Evolutionary conservation across 805 yeast species (phyloP).

Genomic region (Starmerella gropengiesseri): DNA sequence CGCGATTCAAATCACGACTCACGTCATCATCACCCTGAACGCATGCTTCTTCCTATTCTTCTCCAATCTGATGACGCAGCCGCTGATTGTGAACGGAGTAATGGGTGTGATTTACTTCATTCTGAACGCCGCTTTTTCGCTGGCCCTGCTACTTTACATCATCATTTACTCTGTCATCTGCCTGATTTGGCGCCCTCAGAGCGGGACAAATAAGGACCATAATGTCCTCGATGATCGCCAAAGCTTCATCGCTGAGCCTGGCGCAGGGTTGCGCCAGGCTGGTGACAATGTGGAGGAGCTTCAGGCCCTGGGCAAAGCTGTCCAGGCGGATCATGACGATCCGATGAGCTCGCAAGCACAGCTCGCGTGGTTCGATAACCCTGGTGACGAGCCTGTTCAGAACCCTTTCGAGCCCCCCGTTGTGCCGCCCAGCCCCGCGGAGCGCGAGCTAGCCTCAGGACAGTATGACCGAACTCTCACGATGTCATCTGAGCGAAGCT

Average conservation of each 20-base stretch:
- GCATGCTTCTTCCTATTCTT: constrained; percentile 79
- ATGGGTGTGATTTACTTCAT: constrained; percentile 90
- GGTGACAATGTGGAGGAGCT: constrained; percentile 33
- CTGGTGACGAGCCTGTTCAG: constrained; percentile 1
- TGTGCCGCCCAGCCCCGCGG: constrained; percentile 9
- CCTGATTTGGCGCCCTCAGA: constrained; percentile 57
- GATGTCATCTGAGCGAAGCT: constrained; percentile 11
- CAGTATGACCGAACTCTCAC: constrained; percentile 13
- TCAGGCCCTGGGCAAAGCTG: constrained; percentile 69
- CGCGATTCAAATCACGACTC: constrained; percentile 58
- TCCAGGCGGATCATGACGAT: constrained; percentile 57
- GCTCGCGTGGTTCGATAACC: constrained; percentile 23
- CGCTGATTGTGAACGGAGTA: constrained; percentile 63
- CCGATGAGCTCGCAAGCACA: constrained; percentile 26
- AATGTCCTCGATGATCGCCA: constrained; percentile 89
- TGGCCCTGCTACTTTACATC: constrained; percentile 59
- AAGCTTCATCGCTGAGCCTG: constrained; percentile 44
- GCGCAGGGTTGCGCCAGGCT: constrained; percentile 2
- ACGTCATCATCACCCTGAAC: constrained; percentile 62
- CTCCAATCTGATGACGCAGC: constrained; percentile 73
- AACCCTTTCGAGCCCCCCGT: constrained; percentile 21
- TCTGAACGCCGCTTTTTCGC: constrained; percentile 78
- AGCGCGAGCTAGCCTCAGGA: constrained; percentile 7
- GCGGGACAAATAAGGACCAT: constrained; percentile 72
- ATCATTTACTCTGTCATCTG: constrained; percentile 45